These are phyloP conservation scores for Candida awuae DNA, from an alignment of 805 yeast species.

Conservation along the genomic window DNA sequence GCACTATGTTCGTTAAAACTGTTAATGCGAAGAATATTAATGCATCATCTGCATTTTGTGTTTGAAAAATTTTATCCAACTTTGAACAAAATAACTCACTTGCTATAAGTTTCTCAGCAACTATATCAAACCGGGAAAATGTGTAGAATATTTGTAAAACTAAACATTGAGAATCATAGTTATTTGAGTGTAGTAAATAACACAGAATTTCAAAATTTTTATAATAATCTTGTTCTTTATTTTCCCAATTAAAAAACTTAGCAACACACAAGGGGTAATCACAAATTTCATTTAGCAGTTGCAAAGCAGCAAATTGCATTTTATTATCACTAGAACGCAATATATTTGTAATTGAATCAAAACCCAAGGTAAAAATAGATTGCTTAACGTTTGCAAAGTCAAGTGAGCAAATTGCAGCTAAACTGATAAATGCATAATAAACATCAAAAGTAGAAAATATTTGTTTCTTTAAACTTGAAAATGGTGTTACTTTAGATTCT, in stretches of 20 bases:
- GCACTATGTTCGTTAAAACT: not conserved
- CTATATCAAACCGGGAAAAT: slow-evolving; percentile 22
- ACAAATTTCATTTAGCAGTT: slow-evolving; percentile 40
- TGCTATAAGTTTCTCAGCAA: slow-evolving; percentile 15
- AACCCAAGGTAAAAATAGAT: slow-evolving; percentile 28
- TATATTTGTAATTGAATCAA: slow-evolving; percentile 30
- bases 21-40: slow-evolving; percentile 8
- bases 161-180: slow-evolving; percentile 33
- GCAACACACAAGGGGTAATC: slow-evolving; percentile 34
- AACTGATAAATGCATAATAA: slow-evolving; percentile 39
- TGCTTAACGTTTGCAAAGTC: slow-evolving; percentile 29
- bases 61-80: slow-evolving; percentile 12
- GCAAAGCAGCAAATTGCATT: slow-evolving; percentile 41
- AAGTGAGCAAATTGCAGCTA: slow-evolving; percentile 43
- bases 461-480: slow-evolving; percentile 21
- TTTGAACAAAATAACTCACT: slow-evolving; percentile 18
- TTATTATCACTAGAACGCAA: slow-evolving; percentile 30
- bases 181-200: slow-evolving; percentile 33
- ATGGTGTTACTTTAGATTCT: slow-evolving; percentile 15
- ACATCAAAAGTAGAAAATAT: slow-evolving; percentile 29
- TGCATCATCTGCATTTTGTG: slow-evolving; percentile 16
- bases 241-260: slow-evolving; percentile 48
- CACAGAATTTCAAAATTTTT: slow-evolving; percentile 36
- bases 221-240: slow-evolving; percentile 28
- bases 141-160: slow-evolving; percentile 28